A percentile compares a stretch with the other conserved stretches of the same genome.
These are phyloP conservation scores for Tuber brumale DNA, from an alignment of 495 filamentous ascomycete species.

Conservation along the genomic window DNA sequence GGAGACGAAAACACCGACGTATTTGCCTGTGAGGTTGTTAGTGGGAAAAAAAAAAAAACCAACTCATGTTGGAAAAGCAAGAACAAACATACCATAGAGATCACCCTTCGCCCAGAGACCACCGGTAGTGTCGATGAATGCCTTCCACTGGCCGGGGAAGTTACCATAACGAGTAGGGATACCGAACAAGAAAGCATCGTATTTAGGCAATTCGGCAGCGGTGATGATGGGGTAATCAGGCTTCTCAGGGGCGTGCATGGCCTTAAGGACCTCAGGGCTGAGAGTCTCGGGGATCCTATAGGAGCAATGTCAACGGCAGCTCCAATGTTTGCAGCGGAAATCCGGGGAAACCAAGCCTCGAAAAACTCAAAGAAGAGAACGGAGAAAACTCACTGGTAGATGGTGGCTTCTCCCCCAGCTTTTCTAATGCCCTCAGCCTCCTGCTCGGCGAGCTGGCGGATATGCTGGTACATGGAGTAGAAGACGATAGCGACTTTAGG, in stretches of 20 bases:
- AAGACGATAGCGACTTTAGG: constrained; percentile 88
- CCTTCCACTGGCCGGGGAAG: constrained; percentile 94
- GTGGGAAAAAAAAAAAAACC: background rate
- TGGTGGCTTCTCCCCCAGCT: constrained; percentile 69
- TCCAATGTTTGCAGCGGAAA: background rate
- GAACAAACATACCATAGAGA: constrained; percentile 13
- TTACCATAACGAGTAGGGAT: constrained; percentile 98
- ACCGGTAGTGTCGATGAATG: constrained; percentile 49
- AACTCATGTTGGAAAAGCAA: background rate
- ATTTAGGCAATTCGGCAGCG: constrained; percentile 60
- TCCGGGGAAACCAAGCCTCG: background rate
- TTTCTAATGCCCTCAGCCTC: constrained; percentile 85
- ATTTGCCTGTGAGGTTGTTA: constrained; percentile 57
- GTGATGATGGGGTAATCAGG: constrained; percentile 56
- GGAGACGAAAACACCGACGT: constrained; percentile 83
- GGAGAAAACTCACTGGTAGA: constrained; percentile 63
- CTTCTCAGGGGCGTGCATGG: constrained; percentile 87
- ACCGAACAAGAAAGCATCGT: constrained; percentile 89
- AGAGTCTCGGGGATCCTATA: constrained; percentile 79
- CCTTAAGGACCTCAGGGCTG: constrained; percentile 65
- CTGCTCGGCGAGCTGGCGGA: constrained; percentile 73
- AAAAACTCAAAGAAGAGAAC: background rate
- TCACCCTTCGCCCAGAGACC: constrained; percentile 53
- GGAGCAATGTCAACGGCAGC: constrained; percentile 15
- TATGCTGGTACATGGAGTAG: constrained; percentile 96